Evolutionary conservation across 1,284 basidiomycete genomes (phyloP), one percentile per base, ranked within the genome.

Genomic region (Prillingera fragicola): DNA sequence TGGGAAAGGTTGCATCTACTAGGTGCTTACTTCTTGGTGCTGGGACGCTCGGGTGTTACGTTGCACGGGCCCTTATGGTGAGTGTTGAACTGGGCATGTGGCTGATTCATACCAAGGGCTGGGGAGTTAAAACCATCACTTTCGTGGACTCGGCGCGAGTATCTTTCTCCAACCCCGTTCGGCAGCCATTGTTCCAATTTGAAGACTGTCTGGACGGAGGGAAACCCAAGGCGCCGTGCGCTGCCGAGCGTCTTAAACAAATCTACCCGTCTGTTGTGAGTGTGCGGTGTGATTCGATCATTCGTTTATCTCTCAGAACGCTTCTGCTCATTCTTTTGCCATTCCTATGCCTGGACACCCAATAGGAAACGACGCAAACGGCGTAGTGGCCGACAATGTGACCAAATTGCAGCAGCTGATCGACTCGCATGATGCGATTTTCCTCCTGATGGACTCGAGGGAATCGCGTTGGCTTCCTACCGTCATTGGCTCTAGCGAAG

Each of bases 281-380:
- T 78, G 1, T 21, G 12, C 9, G 17, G 19, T 18, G 7, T 17
- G 8, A 13, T 5, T 9, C 15, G 4, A 12, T 27, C 15, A 7
- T 35, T 32, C 19, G 10, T 19, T 35, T 34, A 25, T 28, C 14
- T 13, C 33, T 24, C 54, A 92, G 87, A 84, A 89, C 46, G 81
- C 90, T 0, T 76, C 74, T 0, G 92, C 88, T 0, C 73, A 84
- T 55, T 75, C 78, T 10, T 72, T 98, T 10, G 80, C 80, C 13
- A 85, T 98, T 49, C 94, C 95, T 1, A 98, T 98, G 94, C 95
- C 95, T 0, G 95, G 95, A 0, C 94, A 98, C 61, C 91, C 91
- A 0, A 77, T 97, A 40, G 81, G 75, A 2, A 34, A 78, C 0
- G 65, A 73, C 0, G 76, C 78, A 0, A 63, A 76, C 5, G 77